These are phyloP conservation scores for Parmelia sp. DNA, from an alignment of 495 filamentous ascomycete species.

Conservation along the genomic window DNA sequence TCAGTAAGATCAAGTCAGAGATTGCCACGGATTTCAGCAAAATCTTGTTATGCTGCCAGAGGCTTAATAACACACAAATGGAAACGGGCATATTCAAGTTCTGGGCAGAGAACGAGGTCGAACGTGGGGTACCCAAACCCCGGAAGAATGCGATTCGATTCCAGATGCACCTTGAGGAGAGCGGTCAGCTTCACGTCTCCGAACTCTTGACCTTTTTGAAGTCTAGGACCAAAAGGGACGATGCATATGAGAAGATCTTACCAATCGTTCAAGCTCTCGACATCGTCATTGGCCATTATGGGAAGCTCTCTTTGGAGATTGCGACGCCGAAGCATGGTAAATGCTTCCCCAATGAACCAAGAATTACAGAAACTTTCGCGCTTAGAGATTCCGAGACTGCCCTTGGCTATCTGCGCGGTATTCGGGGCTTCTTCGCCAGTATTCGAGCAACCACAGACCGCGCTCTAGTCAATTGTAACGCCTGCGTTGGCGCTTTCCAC, in stretches of 20 bases:
- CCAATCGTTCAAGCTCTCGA: neutral
- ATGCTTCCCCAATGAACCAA: neutral
- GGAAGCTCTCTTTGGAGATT: neutral
- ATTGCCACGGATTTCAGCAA: neutral
- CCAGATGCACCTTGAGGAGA: neutral
- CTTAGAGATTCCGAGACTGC: neutral
- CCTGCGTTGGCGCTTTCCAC: neutral
- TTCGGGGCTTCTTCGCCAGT: slow-evolving; percentile 1
- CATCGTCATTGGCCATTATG: neutral
- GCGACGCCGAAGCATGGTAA: neutral
- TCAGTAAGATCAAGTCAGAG: neutral
- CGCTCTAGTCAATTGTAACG: neutral
- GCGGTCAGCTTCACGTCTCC: neutral
- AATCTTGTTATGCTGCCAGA: neutral
- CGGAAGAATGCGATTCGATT: neutral
- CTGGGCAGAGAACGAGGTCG: neutral
- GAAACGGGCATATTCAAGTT: neutral
- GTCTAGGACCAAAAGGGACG: too few relatives aligned
- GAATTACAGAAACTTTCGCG: neutral
- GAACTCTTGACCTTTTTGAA: neutral
- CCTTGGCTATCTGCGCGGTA: neutral
- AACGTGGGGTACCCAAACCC: neutral
- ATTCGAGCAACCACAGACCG: neutral
- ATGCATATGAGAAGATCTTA: neutral
- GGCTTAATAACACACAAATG: neutral